A percentile compares a stretch with the other conserved stretches of the same genome.
These are phyloP conservation scores for Pichia sp. DNA, from an alignment of 1,139 yeast species.

Conservation along the genomic window DNA sequence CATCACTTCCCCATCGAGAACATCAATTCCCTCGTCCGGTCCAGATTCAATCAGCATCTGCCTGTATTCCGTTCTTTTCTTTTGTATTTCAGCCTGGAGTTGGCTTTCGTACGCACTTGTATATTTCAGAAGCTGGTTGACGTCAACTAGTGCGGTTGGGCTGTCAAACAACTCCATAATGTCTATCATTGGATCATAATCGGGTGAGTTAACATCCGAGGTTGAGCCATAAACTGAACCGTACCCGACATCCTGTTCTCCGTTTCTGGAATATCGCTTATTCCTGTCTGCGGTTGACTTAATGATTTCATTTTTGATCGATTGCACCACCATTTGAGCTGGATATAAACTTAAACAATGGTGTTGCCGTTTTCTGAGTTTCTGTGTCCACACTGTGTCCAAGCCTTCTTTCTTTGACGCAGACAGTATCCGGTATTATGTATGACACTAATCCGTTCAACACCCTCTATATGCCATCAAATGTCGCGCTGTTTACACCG, in stretches of 20 bases:
- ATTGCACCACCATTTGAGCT: background rate
- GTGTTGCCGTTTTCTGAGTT: background rate
- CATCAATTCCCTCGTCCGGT: constrained; percentile 23
- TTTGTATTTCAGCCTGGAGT: constrained; percentile 42
- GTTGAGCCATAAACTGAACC: background rate
- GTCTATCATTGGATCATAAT: constrained; percentile 37
- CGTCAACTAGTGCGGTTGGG: constrained; percentile 42
- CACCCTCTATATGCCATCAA: background rate
- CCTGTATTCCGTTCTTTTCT: constrained; percentile 32
- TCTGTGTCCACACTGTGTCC: no score
- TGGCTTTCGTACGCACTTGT: constrained; percentile 40
- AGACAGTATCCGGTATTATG: background rate
- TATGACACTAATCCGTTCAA: background rate
- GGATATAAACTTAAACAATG: background rate
- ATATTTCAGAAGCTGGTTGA: constrained; percentile 43
- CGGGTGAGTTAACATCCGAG: constrained; percentile 22
- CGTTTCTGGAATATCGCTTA: background rate
- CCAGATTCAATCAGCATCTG: constrained; percentile 17
- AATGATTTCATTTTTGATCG: constrained; percentile 21
- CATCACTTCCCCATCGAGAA: constrained; percentile 37
- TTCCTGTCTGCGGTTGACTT: constrained; percentile 16
- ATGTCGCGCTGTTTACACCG: background rate
- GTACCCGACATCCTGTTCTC: background rate
- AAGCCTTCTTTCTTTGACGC: background rate
- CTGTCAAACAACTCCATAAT: constrained; percentile 39